Evolutionary conservation across 2,329 filamentous ascomycete species (phyloP).

Genomic region (Neonectria punicea): DNA sequence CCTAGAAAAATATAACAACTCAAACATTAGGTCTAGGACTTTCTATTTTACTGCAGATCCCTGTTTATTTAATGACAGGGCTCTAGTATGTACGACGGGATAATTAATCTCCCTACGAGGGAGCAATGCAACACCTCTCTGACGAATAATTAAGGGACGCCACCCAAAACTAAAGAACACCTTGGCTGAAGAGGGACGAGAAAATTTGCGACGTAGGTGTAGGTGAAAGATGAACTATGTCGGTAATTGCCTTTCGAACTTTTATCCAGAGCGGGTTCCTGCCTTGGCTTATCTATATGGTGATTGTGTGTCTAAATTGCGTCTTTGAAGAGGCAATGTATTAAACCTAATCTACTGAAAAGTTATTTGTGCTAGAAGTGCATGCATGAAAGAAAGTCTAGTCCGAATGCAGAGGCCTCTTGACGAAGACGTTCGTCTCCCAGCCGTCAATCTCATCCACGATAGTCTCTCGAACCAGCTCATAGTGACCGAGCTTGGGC

Average conservation of each 20-base stretch:
- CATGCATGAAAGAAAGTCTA: neutral
- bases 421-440: slow-evolving; percentile 66
- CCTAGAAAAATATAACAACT: too few species aligned
- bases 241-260: neutral
- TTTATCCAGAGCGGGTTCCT: neutral
- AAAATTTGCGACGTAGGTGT: neutral
- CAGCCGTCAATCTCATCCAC: slow-evolving; percentile 70
- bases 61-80: too few species aligned
- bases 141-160: too few species aligned
- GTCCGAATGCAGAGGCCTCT: slow-evolving; percentile 46
- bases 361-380: neutral
- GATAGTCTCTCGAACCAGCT: slow-evolving; percentile 64
- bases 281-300: neutral
- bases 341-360: neutral
- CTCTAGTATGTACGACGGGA: too few species aligned
- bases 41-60: too few species aligned
- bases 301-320: neutral
- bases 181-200: neutral
- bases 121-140: too few species aligned
- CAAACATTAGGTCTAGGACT: too few species aligned
- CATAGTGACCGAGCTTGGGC: slow-evolving; percentile 63
- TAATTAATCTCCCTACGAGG: too few species aligned
- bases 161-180: neutral
- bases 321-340: neutral
- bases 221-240: neutral